Percentiles rank a stretch among this genome's conserved stretches.
These are phyloP conservation scores for Arthrobotrys iridis DNA, from an alignment of 2,329 filamentous ascomycete species.

Conservation along the genomic window DNA sequence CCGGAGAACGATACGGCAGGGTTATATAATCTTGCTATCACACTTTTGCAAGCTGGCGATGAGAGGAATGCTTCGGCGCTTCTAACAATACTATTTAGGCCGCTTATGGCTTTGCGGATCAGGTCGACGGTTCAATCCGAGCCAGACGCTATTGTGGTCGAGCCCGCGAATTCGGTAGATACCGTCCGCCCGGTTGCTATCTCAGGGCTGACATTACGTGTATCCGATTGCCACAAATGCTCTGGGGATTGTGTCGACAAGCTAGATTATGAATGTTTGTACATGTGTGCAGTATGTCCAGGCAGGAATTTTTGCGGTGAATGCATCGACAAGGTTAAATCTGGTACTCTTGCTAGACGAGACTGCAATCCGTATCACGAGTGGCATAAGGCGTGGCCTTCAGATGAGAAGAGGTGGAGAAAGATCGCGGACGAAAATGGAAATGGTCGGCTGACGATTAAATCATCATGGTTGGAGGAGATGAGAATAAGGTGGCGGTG, in stretches of 20 bases:
- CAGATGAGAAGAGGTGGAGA: neutral
- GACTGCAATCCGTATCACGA: neutral
- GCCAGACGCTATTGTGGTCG: neutral
- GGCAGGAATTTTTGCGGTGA: neutral
- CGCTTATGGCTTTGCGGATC: neutral
- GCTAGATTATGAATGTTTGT: neutral
- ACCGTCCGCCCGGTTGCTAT: neutral
- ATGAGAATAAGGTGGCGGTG: neutral
- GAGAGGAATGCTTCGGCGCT: neutral
- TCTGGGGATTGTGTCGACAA: neutral
- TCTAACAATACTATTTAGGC: neutral
- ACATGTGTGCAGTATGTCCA: slow-evolving; percentile 1
- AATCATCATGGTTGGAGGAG: neutral
- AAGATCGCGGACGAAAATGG: neutral
- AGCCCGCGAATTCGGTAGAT: neutral
- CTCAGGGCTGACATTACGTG: neutral
- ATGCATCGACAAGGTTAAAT: neutral
- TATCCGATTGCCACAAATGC: neutral
- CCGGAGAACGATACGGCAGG: neutral
- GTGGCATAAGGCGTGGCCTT: slow-evolving; percentile 7
- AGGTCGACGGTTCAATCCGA: neutral
- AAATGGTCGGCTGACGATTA: neutral
- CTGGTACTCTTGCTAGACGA: neutral
- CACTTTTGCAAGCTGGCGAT: neutral
- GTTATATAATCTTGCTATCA: neutral